phyloP scores from a whole-genome alignment of 208 protist genomes.

The Herpetomonas tarakana region DNA sequence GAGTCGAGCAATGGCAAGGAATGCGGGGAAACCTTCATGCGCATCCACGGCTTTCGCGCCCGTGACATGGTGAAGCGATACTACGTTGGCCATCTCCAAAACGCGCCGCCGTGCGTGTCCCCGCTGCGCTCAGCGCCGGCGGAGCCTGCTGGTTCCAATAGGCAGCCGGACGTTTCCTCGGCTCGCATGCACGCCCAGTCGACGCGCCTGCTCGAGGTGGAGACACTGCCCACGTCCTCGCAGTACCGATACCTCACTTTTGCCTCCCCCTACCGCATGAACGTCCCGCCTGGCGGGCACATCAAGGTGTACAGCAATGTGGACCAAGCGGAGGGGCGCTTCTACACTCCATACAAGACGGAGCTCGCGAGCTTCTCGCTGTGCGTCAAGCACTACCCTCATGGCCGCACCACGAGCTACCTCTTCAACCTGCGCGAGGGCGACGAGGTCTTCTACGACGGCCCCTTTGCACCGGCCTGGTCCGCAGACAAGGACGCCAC shows the following conservation, averaged over 20 bases:
- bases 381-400: slow-evolving; percentile 44
- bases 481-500: slow-evolving; percentile 27
- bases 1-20: slow-evolving; percentile 53
- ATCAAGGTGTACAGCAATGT: slow-evolving; percentile 42
- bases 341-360: slow-evolving; percentile 53
- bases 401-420: slow-evolving; percentile 36
- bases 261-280: slow-evolving; percentile 26
- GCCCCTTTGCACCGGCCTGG: slow-evolving; percentile 50
- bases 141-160: background rate
- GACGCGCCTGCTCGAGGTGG: slow-evolving; percentile 24
- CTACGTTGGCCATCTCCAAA: slow-evolving; percentile 34
- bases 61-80: slow-evolving; percentile 33
- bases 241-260: slow-evolving; percentile 44
- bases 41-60: slow-evolving; percentile 56
- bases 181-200: slow-evolving; percentile 6
- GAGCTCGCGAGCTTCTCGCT: slow-evolving; percentile 51
- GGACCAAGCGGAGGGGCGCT: slow-evolving; percentile 14
- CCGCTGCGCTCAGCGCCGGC: slow-evolving; percentile 13
- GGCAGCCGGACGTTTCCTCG: background rate
- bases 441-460: slow-evolving; percentile 43
- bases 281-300: slow-evolving; percentile 48
- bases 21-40: slow-evolving; percentile 60
- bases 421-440: slow-evolving; percentile 41
- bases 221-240: slow-evolving; percentile 14
- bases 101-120: slow-evolving; percentile 2